A percentile compares a stretch with the other conserved stretches of the same genome.
phyloP scores from a whole-genome alignment of 441 rosid genomes.

The Daphne laureola region DNA sequence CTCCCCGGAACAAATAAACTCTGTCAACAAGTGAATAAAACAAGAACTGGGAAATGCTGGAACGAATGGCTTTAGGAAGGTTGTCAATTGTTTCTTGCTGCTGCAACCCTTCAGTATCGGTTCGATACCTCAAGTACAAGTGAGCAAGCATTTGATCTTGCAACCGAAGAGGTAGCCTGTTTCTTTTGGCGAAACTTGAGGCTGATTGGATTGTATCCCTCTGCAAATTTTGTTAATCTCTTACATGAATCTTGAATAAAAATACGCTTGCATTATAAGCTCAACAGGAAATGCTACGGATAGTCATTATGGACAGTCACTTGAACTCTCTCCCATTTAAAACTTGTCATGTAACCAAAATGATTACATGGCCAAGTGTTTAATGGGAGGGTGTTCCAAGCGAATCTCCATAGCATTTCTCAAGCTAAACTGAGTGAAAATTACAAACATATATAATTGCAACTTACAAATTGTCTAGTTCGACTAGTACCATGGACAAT shows the following conservation, averaged over 20 bases:
- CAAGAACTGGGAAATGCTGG: constrained; percentile 65
- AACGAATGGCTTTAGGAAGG: constrained; percentile 83
- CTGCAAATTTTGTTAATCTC: constrained; percentile 29
- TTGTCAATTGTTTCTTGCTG: constrained; percentile 79
- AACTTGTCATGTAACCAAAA: too few species aligned
- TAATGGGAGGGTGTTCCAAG: too few species aligned
- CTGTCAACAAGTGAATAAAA: constrained; percentile 74
- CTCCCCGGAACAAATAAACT: constrained; percentile 81
- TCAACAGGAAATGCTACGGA: too few species aligned
- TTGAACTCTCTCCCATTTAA: too few species aligned
- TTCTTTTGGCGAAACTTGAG: constrained; percentile 68
- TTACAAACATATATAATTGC: too few species aligned
- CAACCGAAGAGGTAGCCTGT: constrained; percentile 59
- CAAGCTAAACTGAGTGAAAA: too few species aligned
- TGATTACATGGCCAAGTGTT: too few species aligned
- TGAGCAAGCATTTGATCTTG: constrained; percentile 94
- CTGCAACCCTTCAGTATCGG: constrained; percentile 82
- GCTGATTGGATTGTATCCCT: constrained; percentile 84
- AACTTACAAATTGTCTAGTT: constrained; percentile 77
- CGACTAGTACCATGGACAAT: constrained; percentile 79
- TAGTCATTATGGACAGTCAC: too few species aligned
- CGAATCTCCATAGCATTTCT: too few species aligned
- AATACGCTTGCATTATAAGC: too few species aligned
- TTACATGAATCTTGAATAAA: too few species aligned
- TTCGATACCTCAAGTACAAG: constrained; percentile 66